These are phyloP conservation scores for Solanum habrochaites DNA, from an alignment of 257 asterid genomes.

Conservation along the genomic window DNA sequence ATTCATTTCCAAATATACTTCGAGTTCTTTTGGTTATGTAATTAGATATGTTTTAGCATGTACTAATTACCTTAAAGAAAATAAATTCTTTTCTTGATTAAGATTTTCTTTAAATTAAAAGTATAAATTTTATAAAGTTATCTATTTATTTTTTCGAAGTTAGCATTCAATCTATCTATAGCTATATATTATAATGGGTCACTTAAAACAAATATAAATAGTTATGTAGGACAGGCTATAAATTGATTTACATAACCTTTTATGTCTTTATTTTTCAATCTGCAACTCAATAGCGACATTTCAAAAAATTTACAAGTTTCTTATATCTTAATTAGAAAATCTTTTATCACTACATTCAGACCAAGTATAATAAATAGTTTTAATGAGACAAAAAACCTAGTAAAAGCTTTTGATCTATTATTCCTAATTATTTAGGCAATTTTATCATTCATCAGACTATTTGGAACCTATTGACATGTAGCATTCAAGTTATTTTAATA, in stretches of 20 bases:
- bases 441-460: neutral
- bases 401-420: neutral
- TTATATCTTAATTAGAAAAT: neutral
- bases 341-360: neutral
- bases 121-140: neutral
- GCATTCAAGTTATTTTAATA: neutral
- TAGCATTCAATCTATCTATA: neutral
- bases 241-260: neutral
- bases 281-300: neutral
- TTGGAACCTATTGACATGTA: neutral
- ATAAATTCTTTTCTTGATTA: neutral
- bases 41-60: neutral
- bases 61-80: neutral
- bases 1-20: neutral
- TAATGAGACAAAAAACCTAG: neutral
- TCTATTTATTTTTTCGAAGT: neutral
- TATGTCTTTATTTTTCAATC: neutral
- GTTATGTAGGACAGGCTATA: neutral
- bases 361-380: neutral
- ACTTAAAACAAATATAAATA: no score
- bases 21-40: neutral
- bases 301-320: neutral
- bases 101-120: neutral
- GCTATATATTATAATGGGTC: neutral
- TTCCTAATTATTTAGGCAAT: no score